Base-by-base conservation (phyloP, 2,329 filamentous ascomycete species). In the Domatiomyces globalis region DNA sequence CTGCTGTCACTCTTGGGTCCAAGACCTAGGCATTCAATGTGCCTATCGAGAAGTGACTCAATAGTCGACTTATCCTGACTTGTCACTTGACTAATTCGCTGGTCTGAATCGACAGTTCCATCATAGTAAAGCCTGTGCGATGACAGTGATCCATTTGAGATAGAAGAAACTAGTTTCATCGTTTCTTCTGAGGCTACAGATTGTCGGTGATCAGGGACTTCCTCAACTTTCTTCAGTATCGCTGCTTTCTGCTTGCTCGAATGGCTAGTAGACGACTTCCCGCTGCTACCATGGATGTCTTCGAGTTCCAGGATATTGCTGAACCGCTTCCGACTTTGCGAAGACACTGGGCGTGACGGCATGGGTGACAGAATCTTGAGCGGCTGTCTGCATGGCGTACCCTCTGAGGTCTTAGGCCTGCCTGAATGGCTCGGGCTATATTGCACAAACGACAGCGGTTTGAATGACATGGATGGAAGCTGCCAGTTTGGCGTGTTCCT, bases 241-340 rank as follows among this genome's bases (percentile, higher is more conserved):
- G 10, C 33, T 39, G 33, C 33, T 39, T 39, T 39, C 12, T 39
- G 33, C 33, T 39, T 15, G 2, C 5, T 39, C 33, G 15, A 15
- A 15, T 39, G 33, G 33, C 33, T 39, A 39, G 33, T 39, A 2
- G 33, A 39, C 33, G 10, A 10, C 12, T 15, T 39, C 8, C 4
- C 2, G 29, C 4, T 12, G 29, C 29, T 9, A 15, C 5, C 33
- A 15, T 39, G 33, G 10, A 15, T 15, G 33, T 39, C 33, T 2
- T 60, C 54, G n/a, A 64, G 51, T 20, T 59, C 58, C n/a, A 65
- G 51, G n/a, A 64, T 64, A 17, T 58, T 60, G 48, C 63, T 63
- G 51, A 63, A 65, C 27, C 60, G 55, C 50, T 59, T 58, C 18
- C 58, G 53, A 45, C 54, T 62, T 33, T 61, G 59, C n/a, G 62